Base-by-base conservation (phyloP, 1,284 basidiomycete genomes). In the Tetrapyrgos nigripes region DNA sequence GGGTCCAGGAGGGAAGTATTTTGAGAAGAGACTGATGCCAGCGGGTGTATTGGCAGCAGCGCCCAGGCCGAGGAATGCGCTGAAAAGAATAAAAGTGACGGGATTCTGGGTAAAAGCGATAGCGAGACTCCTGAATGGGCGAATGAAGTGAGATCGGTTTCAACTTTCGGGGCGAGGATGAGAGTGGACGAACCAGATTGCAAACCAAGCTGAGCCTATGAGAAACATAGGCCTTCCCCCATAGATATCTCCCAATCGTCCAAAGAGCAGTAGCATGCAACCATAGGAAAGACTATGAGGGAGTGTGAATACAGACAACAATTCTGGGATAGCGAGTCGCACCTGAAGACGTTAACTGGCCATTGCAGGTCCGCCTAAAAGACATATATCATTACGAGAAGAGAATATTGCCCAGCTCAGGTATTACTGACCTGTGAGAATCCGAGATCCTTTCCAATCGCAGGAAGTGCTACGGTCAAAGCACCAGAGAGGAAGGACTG, bases 281-380 rank as follows among this genome's bases (percentile, higher is more conserved):
- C 61, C 63, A 35, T 63, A 65, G 0, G 63, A 50, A 31, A 64
- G 53, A 8, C 53, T 55, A 27, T 14, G 9, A 14, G 8, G 33
- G 17, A 50, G 49, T 3, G 31, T 28, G 48, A 29, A 4, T 26
- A 23, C 27, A 5, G 48, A 4, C 24, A 3, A 24, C 24, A 4
- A 33, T 23, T 13, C 9, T 33, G 29, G 43, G 19, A 47, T 8
- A 4, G 29, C 14, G 1, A 44, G 2, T 8, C 54, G 31, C 65
- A 77, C 72, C 73, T 63, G 59, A 76, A 78, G 28, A 79, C 73
- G 49, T 76, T 74, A 1, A 80, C 55, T 0, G 79, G 78, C 80
- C 80, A 82, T 59, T 77, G 75, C 5, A 80, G 65, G 47, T 76
- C 69, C 14, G 71, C 63, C 54, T 68, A 49, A 11, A 50, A 37